Conservation (phyloP, 441 rosid genomes). For the Syzygium malaccense region DNA sequence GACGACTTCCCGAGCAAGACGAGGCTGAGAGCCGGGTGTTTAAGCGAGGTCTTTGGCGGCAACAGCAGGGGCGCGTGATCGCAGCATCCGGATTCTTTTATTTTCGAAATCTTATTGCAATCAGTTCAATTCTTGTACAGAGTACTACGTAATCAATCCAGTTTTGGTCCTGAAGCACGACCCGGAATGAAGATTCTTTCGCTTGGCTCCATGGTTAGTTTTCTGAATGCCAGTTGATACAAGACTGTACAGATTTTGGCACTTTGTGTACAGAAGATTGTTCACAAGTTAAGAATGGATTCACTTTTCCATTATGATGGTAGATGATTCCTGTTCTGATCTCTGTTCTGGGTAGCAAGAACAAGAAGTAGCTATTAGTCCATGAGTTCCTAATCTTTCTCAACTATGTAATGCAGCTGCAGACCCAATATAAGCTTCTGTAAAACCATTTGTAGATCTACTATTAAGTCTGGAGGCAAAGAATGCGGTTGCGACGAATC, state of each 20-base stretch:
- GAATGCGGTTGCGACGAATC: too few species aligned
- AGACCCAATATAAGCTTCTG: not conserved
- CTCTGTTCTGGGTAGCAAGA: not conserved
- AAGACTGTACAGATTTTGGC: not conserved
- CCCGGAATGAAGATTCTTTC: not conserved
- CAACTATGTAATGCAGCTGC: not conserved
- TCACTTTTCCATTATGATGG: not conserved
- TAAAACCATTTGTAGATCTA: not conserved
- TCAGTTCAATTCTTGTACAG: not conserved
- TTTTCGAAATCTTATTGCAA: not conserved
- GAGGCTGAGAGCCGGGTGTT: conserved; percentile 21
- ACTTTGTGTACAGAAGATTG: not conserved
- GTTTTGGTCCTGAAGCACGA: not conserved
- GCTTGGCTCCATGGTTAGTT: not conserved
- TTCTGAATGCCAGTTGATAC: not conserved
- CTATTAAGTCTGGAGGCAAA: not conserved
- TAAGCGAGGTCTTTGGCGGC: conserved; percentile 26
- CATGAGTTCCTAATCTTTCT: not conserved
- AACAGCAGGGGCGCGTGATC: not conserved
- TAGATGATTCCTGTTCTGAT: not conserved
- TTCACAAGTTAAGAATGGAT: not conserved
- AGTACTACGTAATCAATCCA: not conserved
- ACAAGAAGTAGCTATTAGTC: not conserved
- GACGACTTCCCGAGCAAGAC: conserved; percentile 4
- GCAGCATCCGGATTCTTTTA: not conserved